These are phyloP conservation scores for Conringia planisiliqua DNA, from an alignment of 345 rosid genomes.

Conservation along the genomic window DNA sequence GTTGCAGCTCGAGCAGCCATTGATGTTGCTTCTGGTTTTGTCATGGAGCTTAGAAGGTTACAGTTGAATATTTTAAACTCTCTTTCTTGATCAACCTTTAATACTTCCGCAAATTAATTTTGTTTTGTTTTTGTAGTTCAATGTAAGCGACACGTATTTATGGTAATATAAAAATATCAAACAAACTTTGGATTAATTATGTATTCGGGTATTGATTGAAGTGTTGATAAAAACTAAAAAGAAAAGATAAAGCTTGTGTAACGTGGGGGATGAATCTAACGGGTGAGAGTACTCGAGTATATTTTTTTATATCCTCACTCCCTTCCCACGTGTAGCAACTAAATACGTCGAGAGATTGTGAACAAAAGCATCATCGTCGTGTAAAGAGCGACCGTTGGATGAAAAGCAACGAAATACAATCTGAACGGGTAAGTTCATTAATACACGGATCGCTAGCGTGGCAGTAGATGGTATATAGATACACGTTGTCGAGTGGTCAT, in stretches of 20 bases:
- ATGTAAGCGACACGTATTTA: background rate
- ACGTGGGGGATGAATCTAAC: background rate
- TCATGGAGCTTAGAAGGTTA: conserved; percentile 43
- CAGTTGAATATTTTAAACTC: conserved; percentile 44
- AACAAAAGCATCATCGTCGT: background rate
- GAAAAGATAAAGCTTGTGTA: background rate
- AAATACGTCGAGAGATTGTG: background rate
- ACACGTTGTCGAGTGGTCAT: background rate
- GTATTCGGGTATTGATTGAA: background rate
- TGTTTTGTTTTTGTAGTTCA: background rate
- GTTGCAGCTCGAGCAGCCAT: conserved; percentile 43
- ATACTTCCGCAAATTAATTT: background rate
- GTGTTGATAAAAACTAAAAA: no score
- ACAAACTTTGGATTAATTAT: background rate
- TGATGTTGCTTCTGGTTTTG: conserved; percentile 49
- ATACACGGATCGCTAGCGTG: conserved; percentile 32
- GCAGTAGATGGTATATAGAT: conserved; percentile 7
- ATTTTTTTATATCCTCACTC: background rate
- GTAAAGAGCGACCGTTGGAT: conserved; percentile 17
- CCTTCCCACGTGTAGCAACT: conserved; percentile 15
- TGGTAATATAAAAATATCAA: background rate
- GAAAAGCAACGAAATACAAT: conserved; percentile 9
- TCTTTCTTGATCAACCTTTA: conserved; percentile 29
- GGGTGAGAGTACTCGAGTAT: conserved; percentile 6
- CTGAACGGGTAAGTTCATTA: conserved; percentile 3